Evolutionary conservation across 805 yeast genomes (phyloP).

Genomic region (Wickerhamomyces mucosus): DNA sequence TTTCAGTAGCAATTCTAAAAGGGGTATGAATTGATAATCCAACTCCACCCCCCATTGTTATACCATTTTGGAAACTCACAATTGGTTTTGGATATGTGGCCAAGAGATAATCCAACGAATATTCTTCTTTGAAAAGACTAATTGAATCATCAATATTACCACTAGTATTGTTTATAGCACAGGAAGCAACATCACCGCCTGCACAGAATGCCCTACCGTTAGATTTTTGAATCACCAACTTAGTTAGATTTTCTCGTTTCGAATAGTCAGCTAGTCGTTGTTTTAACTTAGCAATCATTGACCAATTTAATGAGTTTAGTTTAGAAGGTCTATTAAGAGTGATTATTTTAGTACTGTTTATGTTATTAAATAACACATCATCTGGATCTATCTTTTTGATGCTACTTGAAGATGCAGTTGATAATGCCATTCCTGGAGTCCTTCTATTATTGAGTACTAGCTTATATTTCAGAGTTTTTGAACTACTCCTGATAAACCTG

Average conservation of each 20-base stretch:
- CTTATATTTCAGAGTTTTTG: too few relatives aligned
- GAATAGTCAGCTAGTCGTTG: constrained; percentile 73
- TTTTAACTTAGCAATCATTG: constrained; percentile 63
- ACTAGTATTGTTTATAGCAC: constrained; percentile 50
- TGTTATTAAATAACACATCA: constrained; percentile 56
- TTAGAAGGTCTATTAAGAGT: constrained; percentile 73
- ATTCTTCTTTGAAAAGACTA: constrained; percentile 70
- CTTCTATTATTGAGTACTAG: too few relatives aligned
- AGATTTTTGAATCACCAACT: constrained; percentile 61
- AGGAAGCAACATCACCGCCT: constrained; percentile 89
- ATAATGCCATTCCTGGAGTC: too few relatives aligned
- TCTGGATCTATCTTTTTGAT: too few relatives aligned
- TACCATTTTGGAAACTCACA: constrained; percentile 81
- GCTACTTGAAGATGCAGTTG: too few relatives aligned
- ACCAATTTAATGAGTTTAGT: constrained; percentile 72
- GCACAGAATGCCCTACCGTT: constrained; percentile 68
- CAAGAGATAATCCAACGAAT: constrained; percentile 67
- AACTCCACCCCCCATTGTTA: constrained; percentile 97
- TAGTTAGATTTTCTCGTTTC: constrained; percentile 54
- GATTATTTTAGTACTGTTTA: constrained; percentile 60
- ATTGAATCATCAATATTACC: constrained; percentile 40
- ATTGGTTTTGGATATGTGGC: constrained; percentile 84
- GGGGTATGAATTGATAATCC: constrained; percentile 88
- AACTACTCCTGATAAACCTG: too few relatives aligned
- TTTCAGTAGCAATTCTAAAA: constrained; percentile 88